A percentile compares a stretch with the other conserved stretches of the same genome.
Evolutionary conservation across 2,329 filamentous ascomycete genomes (phyloP).

Genomic region (Apiospora rasikravindrae): DNA sequence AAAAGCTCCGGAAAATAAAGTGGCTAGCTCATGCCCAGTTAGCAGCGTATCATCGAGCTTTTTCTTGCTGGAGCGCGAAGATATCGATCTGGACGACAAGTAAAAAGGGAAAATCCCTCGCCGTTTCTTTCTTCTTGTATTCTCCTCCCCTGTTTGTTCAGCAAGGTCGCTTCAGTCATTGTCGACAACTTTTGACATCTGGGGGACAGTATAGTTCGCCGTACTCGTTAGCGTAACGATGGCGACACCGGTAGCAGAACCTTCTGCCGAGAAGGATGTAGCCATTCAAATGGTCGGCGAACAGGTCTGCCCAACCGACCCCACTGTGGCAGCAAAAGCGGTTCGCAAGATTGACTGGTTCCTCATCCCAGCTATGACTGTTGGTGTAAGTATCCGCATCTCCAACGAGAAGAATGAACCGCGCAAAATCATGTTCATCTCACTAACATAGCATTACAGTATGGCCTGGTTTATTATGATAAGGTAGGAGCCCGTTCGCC

Average conservation of each 20-base stretch:
- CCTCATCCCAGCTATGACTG: conserved; percentile 70
- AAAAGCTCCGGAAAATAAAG: background rate
- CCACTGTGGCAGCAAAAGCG: conserved; percentile 58
- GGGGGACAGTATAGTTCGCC: background rate
- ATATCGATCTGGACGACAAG: background rate
- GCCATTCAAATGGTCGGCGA: conserved; percentile 66
- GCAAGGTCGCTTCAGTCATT: background rate
- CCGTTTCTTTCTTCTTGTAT: background rate
- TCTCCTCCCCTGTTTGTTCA: background rate
- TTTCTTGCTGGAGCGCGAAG: background rate
- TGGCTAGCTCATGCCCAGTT: background rate
- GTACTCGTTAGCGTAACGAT: background rate
- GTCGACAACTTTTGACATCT: background rate
- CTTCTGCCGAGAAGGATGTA: conserved; percentile 52
- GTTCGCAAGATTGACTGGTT: conserved; percentile 71
- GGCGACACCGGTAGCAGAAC: conserved; percentile 1
- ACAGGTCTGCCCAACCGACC: conserved; percentile 58
- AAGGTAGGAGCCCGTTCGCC: conserved; percentile 51
- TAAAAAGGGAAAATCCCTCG: background rate
- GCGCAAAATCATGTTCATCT: background rate
- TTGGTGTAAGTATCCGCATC: conserved; percentile 44
- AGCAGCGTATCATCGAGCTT: conserved; percentile 15
- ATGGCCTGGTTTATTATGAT: conserved; percentile 74
- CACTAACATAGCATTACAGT: conserved; percentile 42
- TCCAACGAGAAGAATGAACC: background rate